phyloP scores from a whole-genome alignment of 1,139 yeast species.

The Debaryomyces psychrophilus region DNA sequence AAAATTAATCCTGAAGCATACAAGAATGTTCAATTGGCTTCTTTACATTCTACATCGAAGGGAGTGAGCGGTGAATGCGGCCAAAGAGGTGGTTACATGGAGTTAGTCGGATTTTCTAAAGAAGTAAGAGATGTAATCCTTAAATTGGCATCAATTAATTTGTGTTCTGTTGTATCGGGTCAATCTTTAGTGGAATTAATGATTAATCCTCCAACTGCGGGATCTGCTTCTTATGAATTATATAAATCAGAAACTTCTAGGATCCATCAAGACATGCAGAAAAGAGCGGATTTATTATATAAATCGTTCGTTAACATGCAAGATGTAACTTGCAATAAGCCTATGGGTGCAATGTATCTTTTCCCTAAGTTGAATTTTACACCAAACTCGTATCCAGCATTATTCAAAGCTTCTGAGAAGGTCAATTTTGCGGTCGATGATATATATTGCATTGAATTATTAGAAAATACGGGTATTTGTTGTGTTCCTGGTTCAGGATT shows the following conservation, averaged over 20 bases:
- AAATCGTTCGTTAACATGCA: slow-evolving; percentile 75
- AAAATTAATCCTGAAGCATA: slow-evolving; percentile 55
- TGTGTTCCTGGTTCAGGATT: slow-evolving; percentile 97
- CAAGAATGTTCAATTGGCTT: slow-evolving; percentile 81
- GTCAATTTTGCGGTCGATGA: slow-evolving; percentile 72
- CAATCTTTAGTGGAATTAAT: slow-evolving; percentile 90
- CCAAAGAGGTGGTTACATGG: slow-evolving; percentile 99
- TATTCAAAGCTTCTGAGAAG: slow-evolving; percentile 61
- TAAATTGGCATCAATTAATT: slow-evolving; percentile 85
- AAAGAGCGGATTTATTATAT: slow-evolving; percentile 66
- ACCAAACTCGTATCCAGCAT: slow-evolving; percentile 46
- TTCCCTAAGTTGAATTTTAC: slow-evolving; percentile 80
- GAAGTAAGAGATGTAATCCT: slow-evolving; percentile 72
- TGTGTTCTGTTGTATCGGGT: slow-evolving; percentile 94
- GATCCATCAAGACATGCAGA: slow-evolving; percentile 63
- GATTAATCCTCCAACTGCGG: slow-evolving; percentile 85
- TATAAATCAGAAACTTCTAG: slow-evolving; percentile 63
- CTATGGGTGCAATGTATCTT: slow-evolving; percentile 97
- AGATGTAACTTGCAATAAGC: slow-evolving; percentile 81
- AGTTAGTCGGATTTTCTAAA: slow-evolving; percentile 73
- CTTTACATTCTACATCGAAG: slow-evolving; percentile 93
- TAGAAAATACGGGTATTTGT: slow-evolving; percentile 93
- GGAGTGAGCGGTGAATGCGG: slow-evolving; percentile 99
- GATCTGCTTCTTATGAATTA: slow-evolving; percentile 72
- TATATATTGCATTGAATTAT: slow-evolving; percentile 78